These are phyloP conservation scores for Pseudocercospora crystallina DNA, from an alignment of 2,329 filamentous ascomycete genomes.

Conservation along the genomic window DNA sequence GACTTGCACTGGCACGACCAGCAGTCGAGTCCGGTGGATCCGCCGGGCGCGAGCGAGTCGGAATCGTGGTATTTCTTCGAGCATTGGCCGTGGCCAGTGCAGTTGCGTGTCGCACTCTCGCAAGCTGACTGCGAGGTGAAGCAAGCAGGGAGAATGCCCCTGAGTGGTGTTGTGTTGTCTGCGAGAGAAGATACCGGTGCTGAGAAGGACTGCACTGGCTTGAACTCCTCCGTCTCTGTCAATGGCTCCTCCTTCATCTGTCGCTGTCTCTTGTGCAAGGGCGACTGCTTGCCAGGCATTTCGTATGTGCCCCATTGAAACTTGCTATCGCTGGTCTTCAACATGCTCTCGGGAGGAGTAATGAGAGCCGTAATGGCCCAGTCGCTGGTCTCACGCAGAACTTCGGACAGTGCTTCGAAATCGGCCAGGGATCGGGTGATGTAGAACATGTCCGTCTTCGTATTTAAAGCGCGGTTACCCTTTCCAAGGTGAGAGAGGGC, in stretches of 20 bases:
- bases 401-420: constrained; percentile 16
- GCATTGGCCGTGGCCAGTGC: constrained; percentile 80
- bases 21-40: constrained; percentile 55
- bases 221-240: constrained; percentile 13
- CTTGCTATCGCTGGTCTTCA: constrained; percentile 17
- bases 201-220: constrained; percentile 31
- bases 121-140: constrained; percentile 71
- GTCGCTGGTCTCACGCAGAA: constrained; percentile 13
- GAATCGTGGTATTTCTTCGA: constrained; percentile 60
- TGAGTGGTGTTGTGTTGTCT: constrained; percentile 40
- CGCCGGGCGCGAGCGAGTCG: constrained; percentile 35
- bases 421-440: constrained; percentile 18
- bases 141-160: constrained; percentile 67
- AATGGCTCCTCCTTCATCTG: constrained; percentile 23
- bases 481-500: constrained; percentile 7
- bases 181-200: constrained; percentile 37
- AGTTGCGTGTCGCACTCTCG: constrained; percentile 68
- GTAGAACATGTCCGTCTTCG: constrained; percentile 13
- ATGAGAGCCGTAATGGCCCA: constrained; percentile 28
- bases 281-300: constrained; percentile 25
- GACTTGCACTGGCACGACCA: constrained; percentile 75
- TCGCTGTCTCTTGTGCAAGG: constrained; percentile 28
- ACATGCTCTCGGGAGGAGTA: constrained; percentile 17
- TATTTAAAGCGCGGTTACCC: constrained; percentile 3
- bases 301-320: constrained; percentile 35